Evolutionary conservation across 495 filamentous ascomycete species (phyloP).

Genomic region (Hyphodiscus hymeniophilus): DNA sequence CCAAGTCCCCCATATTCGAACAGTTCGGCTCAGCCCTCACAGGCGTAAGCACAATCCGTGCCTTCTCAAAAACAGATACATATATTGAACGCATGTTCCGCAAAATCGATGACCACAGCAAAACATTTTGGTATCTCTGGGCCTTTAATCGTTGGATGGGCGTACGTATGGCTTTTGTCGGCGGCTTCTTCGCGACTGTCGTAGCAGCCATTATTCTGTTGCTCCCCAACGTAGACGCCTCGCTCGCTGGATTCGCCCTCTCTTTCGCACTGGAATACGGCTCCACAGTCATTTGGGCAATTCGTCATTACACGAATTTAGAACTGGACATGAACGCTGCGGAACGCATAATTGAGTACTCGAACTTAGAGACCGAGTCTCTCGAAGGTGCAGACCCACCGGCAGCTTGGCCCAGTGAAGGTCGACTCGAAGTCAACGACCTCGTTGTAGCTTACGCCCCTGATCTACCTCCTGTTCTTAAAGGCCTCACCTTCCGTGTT

Average conservation of each 20-base stretch:
- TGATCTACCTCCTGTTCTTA: slow-evolving; percentile 67
- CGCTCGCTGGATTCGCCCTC: slow-evolving; percentile 74
- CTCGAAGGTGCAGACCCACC: slow-evolving; percentile 53
- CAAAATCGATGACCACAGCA: slow-evolving; percentile 55
- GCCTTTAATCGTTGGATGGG: slow-evolving; percentile 69
- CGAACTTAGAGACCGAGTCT: slow-evolving; percentile 59
- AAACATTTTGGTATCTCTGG: slow-evolving; percentile 59
- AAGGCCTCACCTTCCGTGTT: slow-evolving; percentile 63
- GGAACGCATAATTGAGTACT: slow-evolving; percentile 77
- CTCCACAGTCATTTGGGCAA: slow-evolving; percentile 45
- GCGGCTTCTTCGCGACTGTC: slow-evolving; percentile 58
- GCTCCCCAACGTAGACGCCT: slow-evolving; percentile 55
- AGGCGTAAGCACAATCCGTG: slow-evolving; percentile 68
- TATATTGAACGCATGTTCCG: slow-evolving; percentile 60
- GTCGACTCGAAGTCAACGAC: slow-evolving; percentile 62
- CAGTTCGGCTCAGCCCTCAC: slow-evolving; percentile 62
- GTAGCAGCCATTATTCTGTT: slow-evolving; percentile 58
- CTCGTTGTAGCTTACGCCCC: slow-evolving; percentile 69
- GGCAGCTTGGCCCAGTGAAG: slow-evolving; percentile 73
- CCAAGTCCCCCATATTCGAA: slow-evolving; percentile 71
- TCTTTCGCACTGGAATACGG: slow-evolving; percentile 52
- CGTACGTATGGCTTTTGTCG: slow-evolving; percentile 61
- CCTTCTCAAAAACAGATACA: slow-evolving; percentile 53
- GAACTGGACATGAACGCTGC: slow-evolving; percentile 82
- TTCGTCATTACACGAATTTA: slow-evolving; percentile 45